phyloP scores from a whole-genome alignment of 2,329 filamentous ascomycete species.

The Emmonsiellopsis sp. region DNA sequence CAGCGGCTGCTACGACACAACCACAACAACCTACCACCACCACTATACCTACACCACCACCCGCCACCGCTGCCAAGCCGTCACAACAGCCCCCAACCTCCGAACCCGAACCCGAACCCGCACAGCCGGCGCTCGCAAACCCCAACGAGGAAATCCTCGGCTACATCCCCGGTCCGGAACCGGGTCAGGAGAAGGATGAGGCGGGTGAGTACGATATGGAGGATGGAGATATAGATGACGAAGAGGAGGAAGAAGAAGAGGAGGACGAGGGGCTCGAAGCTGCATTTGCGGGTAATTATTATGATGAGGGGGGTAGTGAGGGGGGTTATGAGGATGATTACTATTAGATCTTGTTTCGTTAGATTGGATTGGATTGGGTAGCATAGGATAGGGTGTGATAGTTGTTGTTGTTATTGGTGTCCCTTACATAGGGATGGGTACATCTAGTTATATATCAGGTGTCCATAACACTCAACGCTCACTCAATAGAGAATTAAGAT shows the following conservation, averaged over 20 bases:
- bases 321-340: conserved; percentile 26
- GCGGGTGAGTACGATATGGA: conserved; percentile 18
- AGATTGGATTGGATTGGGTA: too few species aligned
- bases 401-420: too few species aligned
- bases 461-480: too few species aligned
- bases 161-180: conserved; percentile 12
- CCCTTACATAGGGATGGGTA: too few species aligned
- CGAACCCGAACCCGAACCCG: conserved; percentile 2
- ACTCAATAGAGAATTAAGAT: too few species aligned
- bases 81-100: conserved; percentile 11
- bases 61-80: conserved; percentile 10
- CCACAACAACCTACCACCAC: neutral
- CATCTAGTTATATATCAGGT: too few species aligned
- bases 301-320: conserved; percentile 24
- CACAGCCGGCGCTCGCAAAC: conserved; percentile 2
- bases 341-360: conserved; percentile 2
- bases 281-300: conserved; percentile 29
- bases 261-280: conserved; percentile 25
- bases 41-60: conserved; percentile 14
- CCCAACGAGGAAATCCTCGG: conserved; percentile 18
- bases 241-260: conserved; percentile 26
- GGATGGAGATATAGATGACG: conserved; percentile 17
- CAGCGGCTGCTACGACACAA: neutral
- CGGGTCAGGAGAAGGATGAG: conserved; percentile 18
- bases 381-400: too few species aligned